These are phyloP conservation scores for Trichoderma arundinaceum DNA, from an alignment of 2,329 filamentous ascomycete species.

Conservation along the genomic window DNA sequence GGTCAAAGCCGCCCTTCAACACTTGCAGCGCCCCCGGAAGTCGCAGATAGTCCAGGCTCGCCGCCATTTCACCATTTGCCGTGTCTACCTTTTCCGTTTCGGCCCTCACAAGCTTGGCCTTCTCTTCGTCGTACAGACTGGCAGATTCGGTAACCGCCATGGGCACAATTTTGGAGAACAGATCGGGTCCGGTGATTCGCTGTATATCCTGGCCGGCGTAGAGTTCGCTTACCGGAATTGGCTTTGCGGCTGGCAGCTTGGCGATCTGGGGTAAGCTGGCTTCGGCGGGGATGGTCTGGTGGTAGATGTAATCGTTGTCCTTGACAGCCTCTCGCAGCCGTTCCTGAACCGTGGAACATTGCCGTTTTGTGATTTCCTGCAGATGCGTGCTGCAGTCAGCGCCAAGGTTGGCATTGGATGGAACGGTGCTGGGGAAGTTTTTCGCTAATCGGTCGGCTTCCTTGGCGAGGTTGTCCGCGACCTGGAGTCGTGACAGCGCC, in stretches of 20 bases:
- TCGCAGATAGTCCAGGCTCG: conserved; percentile 90
- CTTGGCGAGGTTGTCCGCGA: conserved; percentile 77
- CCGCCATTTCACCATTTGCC: conserved; percentile 94
- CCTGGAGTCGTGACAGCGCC: conserved; percentile 80
- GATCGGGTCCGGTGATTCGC: conserved; percentile 92
- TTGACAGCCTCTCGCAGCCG: conserved; percentile 78
- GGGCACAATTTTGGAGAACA: conserved; percentile 96
- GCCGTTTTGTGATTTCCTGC: conserved; percentile 82
- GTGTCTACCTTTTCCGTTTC: conserved; percentile 93
- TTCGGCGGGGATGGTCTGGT: conserved; percentile 87
- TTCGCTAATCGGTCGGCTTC: conserved; percentile 79
- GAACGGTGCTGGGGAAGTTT: conserved; percentile 79
- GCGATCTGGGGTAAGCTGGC: conserved; percentile 80
- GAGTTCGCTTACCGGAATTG: conserved; percentile 93
- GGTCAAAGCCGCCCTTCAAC: conserved; percentile 89
- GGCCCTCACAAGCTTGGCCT: conserved; percentile 90
- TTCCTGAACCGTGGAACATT: conserved; percentile 79
- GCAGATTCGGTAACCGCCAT: conserved; percentile 96
- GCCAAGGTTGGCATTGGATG: conserved; percentile 80
- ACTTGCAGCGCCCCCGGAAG: conserved; percentile 88
- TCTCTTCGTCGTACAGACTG: conserved; percentile 97
- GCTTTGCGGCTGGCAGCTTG: conserved; percentile 93
- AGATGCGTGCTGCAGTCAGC: conserved; percentile 77
- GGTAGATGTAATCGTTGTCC: conserved; percentile 98
- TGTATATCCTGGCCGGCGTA: conserved; percentile 98